Percentiles rank a stretch among this genome's conserved stretches.
Conservation (phyloP, 2,329 filamentous ascomycete species). For the Penicillium nordicum region DNA sequence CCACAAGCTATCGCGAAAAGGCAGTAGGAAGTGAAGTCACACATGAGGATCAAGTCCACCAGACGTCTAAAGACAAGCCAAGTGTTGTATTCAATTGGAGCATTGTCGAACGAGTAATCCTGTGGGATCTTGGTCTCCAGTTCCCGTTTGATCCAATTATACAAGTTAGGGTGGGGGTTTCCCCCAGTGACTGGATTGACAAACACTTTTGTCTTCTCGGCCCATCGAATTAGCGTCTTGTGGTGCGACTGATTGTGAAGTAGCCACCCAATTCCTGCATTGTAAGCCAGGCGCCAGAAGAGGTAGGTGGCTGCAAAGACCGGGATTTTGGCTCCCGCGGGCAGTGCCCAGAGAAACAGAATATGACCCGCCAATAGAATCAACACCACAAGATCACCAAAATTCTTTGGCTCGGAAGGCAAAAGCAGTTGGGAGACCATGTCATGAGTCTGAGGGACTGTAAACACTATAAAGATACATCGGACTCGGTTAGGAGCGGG, state of each 20-base stretch:
- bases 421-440: slow-evolving; percentile 98
- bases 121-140: slow-evolving; percentile 90
- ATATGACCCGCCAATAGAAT: slow-evolving; percentile 73
- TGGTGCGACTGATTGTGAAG: slow-evolving; percentile 88
- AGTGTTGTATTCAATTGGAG: slow-evolving; percentile 97
- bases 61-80: slow-evolving; percentile 95
- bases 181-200: slow-evolving; percentile 75
- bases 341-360: slow-evolving; percentile 68
- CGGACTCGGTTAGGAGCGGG: slow-evolving; percentile 19
- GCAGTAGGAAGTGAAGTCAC: slow-evolving; percentile 95
- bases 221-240: slow-evolving; percentile 81
- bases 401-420: slow-evolving; percentile 90
- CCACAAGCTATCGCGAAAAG: slow-evolving; percentile 90
- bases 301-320: slow-evolving; percentile 80
- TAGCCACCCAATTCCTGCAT: slow-evolving; percentile 86
- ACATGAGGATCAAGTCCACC: slow-evolving; percentile 97
- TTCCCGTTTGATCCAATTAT: slow-evolving; percentile 79
- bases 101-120: slow-evolving; percentile 90
- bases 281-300: slow-evolving; percentile 91
- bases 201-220: slow-evolving; percentile 79
- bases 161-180: slow-evolving; percentile 78
- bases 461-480: slow-evolving; percentile 66
- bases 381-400: slow-evolving; percentile 79
- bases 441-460: slow-evolving; percentile 92
- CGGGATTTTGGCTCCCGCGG: slow-evolving; percentile 65